phyloP scores from a whole-genome alignment of 768 basidiomycete genomes.

The Russula ochroleuca region DNA sequence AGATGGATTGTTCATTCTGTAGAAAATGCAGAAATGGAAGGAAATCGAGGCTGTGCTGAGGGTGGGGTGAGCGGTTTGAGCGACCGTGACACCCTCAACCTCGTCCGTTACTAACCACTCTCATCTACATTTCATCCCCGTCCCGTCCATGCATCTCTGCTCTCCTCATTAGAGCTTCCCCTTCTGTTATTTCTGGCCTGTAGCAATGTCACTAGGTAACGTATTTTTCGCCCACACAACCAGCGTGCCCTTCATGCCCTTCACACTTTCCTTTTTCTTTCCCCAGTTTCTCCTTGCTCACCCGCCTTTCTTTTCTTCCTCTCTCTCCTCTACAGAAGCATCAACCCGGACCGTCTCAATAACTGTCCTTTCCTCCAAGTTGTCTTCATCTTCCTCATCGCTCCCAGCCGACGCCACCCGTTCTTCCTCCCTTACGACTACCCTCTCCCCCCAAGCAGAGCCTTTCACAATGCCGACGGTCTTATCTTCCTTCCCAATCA shows the following conservation, averaged over 20 bases:
- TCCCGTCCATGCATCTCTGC: constrained; percentile 4
- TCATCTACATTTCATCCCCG: background rate
- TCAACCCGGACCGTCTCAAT: constrained; percentile 16
- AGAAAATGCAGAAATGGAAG: background rate
- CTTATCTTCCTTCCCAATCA: constrained; percentile 24
- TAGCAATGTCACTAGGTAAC: constrained; percentile 25
- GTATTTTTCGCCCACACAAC: background rate
- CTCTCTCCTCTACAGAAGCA: constrained; percentile 12
- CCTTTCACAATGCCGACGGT: constrained; percentile 23
- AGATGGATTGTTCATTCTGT: too few species aligned
- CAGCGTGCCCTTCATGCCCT: background rate
- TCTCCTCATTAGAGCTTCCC: background rate
- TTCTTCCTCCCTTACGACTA: constrained; percentile 10
- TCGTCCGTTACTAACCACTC: constrained; percentile 9
- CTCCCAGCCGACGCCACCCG: constrained; percentile 18
- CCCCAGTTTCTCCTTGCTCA: background rate
- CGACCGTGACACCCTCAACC: constrained; percentile 16
- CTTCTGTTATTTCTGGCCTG: background rate
- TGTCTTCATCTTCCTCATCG: constrained; percentile 8
- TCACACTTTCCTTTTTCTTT: constrained; percentile 15
- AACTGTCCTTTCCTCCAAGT: constrained; percentile 18
- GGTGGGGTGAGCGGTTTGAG: background rate
- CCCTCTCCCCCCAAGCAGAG: constrained; percentile 24
- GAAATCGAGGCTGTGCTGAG: background rate
- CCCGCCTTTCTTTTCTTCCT: constrained; percentile 6